These are phyloP conservation scores for Fraxinus excelsior DNA, from an alignment of 257 asterid genomes.

Conservation along the genomic window DNA sequence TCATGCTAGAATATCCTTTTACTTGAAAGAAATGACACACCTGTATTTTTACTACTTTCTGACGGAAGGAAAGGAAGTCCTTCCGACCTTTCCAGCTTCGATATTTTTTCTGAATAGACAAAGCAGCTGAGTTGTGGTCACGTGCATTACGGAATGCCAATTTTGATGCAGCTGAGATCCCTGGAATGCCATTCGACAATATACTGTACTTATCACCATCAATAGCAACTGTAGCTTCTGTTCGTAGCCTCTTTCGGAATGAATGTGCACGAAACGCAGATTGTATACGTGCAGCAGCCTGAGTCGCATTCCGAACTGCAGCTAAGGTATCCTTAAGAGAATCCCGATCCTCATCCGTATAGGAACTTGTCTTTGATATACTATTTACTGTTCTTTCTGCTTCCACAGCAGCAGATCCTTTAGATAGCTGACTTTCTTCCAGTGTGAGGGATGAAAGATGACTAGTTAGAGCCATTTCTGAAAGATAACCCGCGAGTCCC, in stretches of 20 bases:
- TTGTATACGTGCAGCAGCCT: conserved; percentile 98
- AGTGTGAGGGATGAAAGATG: conserved; percentile 87
- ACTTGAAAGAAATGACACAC: conserved; percentile 37
- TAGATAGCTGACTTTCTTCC: conserved; percentile 72
- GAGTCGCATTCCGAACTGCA: conserved; percentile 83
- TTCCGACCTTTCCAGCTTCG: conserved; percentile 92
- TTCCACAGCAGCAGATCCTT: conserved; percentile 77
- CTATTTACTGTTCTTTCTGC: conserved; percentile 73
- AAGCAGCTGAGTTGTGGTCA: conserved; percentile 73
- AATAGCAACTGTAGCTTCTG: conserved; percentile 36
- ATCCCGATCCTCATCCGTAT: conserved; percentile 56
- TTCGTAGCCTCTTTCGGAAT: conserved; percentile 73
- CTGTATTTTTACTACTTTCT: conserved; percentile 96
- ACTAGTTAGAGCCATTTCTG: conserved; percentile 80
- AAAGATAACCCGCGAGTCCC: conserved; percentile 96
- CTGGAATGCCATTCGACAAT: conserved; percentile 45
- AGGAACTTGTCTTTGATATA: conserved; percentile 41
- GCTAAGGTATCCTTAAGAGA: conserved; percentile 72
- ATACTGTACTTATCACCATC: conserved; percentile 51
- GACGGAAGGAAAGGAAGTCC: conserved; percentile 79
- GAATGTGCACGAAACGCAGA: conserved; percentile 97
- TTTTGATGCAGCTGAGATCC: conserved; percentile 67
- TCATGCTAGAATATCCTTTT: not conserved
- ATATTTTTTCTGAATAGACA: conserved; percentile 87
- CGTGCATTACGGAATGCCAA: conserved; percentile 59